phyloP scores from a whole-genome alignment of 2,329 filamentous ascomycete genomes.

The Cercospora sp. region DNA sequence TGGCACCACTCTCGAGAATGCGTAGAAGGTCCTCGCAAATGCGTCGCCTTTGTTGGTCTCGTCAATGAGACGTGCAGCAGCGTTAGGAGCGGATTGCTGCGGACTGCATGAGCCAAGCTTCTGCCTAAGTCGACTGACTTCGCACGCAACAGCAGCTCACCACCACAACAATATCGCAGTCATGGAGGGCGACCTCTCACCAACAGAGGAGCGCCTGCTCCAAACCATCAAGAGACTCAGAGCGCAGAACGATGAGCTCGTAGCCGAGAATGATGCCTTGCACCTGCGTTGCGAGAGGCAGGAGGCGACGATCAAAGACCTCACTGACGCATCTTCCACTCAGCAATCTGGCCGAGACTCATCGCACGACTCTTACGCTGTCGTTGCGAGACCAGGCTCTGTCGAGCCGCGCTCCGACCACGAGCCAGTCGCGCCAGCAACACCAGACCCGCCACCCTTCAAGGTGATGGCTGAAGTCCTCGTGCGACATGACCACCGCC shows the following conservation, averaged over 20 bases:
- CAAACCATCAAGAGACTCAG: conserved; percentile 1
- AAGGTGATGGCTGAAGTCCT: neutral
- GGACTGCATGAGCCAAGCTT: neutral
- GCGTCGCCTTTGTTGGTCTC: neutral
- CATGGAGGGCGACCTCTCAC: neutral
- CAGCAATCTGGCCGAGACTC: neutral
- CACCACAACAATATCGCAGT: neutral
- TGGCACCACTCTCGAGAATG: too few species aligned
- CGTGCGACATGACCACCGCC: neutral
- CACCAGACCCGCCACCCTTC: neutral
- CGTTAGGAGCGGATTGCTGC: neutral
- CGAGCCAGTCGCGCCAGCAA: neutral
- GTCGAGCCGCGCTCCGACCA: neutral
- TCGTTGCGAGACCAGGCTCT: conserved; percentile 1
- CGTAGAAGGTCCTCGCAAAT: neutral
- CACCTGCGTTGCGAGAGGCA: conserved; percentile 12
- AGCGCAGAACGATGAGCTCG: neutral
- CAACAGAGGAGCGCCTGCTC: conserved; percentile 6
- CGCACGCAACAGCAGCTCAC: neutral
- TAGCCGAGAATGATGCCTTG: neutral
- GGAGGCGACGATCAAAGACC: neutral
- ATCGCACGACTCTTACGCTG: neutral
- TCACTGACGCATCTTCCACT: neutral
- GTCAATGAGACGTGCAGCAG: neutral
- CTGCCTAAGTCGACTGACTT: neutral